These are phyloP conservation scores for Aspergillus felis DNA, from an alignment of 2,329 filamentous ascomycete species.

Conservation along the genomic window DNA sequence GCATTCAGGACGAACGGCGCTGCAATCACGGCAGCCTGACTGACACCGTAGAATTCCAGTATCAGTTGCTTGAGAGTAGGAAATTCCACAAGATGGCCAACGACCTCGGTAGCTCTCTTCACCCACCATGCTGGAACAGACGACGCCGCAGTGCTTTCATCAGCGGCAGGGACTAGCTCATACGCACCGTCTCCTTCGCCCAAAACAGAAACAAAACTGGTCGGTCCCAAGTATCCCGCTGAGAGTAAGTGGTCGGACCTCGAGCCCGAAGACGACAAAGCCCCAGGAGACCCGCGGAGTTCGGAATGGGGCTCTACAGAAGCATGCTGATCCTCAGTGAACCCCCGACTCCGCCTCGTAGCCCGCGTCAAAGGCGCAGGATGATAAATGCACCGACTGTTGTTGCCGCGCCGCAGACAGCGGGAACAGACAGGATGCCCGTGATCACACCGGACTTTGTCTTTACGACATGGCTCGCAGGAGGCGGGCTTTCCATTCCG, in stretches of 20 bases:
- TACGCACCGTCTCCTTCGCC: constrained; percentile 16
- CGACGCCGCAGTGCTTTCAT: constrained; percentile 6
- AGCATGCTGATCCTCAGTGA: too few relatives aligned
- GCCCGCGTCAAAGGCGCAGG: constrained; percentile 27
- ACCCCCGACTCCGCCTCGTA: neutral
- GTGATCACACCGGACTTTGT: constrained; percentile 33
- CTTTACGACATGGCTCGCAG: constrained; percentile 30
- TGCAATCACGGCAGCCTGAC: constrained; percentile 34
- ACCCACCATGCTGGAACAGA: constrained; percentile 20
- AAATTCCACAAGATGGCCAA: constrained; percentile 16
- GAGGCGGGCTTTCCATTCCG: constrained; percentile 30
- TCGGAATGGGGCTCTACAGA: neutral
- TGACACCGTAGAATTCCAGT: constrained; percentile 19
- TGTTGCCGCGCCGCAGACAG: constrained; percentile 21
- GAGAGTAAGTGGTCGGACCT: constrained; percentile 13
- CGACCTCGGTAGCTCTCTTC: constrained; percentile 14
- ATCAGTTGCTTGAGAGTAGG: constrained; percentile 14
- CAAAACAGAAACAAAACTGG: constrained; percentile 29
- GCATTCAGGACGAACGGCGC: constrained; percentile 32
- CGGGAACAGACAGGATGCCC: constrained; percentile 23
- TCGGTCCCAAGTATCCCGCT: constrained; percentile 32
- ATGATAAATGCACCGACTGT: constrained; percentile 27
- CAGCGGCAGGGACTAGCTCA: neutral
- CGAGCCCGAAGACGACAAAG: constrained; percentile 3
- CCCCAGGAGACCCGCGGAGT: neutral